Evolutionary conservation across 768 basidiomycete species (phyloP).

Genomic region (Naganishia onofrii): DNA sequence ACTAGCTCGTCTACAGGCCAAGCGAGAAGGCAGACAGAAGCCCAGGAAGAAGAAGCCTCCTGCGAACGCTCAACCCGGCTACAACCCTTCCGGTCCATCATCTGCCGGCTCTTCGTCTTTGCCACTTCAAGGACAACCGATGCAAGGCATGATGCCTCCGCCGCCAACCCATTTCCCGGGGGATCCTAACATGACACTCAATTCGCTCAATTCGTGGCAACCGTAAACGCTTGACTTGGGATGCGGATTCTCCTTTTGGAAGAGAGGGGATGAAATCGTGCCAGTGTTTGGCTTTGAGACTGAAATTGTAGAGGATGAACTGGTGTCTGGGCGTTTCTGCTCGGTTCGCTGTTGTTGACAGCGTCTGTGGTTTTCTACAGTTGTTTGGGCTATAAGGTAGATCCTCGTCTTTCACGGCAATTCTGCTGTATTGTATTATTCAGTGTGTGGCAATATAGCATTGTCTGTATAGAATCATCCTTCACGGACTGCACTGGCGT

Average conservation of each 20-base stretch:
- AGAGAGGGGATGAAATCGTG: no score
- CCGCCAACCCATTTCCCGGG: background rate
- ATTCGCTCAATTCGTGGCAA: slow-evolving; percentile 19
- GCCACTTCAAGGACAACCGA: slow-evolving; percentile 8
- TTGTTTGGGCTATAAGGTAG: no score
- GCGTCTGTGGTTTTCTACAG: no score
- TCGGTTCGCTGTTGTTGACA: no score
- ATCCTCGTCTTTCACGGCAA: no score
- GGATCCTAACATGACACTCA: slow-evolving; percentile 24
- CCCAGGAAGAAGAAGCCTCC: slow-evolving; percentile 40
- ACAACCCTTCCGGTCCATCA: background rate
- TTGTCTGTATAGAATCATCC: no score
- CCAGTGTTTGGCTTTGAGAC: no score
- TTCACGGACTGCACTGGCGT: no score
- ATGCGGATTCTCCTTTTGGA: background rate
- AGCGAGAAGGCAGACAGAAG: slow-evolving; percentile 49
- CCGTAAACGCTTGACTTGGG: background rate
- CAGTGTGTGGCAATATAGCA: no score
- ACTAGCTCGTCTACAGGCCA: slow-evolving; percentile 47
- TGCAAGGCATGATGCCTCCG: slow-evolving; percentile 14
- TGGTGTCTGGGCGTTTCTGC: no score
- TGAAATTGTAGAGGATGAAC: no score
- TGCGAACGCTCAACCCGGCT: slow-evolving; percentile 1
- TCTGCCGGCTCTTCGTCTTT: slow-evolving; percentile 10
- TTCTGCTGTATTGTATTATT: no score